A percentile compares a stretch with the other conserved stretches of the same genome.
Evolutionary conservation across 2,329 filamentous ascomycete genomes (phyloP).

Genomic region (Trichoderma citrinoviride): DNA sequence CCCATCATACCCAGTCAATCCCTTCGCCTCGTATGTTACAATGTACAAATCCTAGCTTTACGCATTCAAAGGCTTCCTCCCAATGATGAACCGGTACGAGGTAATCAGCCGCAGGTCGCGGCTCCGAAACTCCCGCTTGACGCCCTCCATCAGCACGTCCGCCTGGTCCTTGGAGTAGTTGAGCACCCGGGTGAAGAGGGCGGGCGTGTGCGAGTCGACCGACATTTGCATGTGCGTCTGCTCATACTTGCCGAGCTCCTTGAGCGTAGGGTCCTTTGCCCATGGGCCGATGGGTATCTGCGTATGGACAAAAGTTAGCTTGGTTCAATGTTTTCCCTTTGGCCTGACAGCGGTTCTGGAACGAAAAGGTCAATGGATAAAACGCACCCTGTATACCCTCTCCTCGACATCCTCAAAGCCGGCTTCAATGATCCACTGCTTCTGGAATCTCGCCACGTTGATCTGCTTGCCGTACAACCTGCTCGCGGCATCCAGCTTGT

Average conservation of each 20-base stretch:
- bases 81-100: constrained; percentile 36
- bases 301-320: not conserved
- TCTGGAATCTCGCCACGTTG: constrained; percentile 39
- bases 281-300: constrained; percentile 41
- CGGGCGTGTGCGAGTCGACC: constrained; percentile 42
- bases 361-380: not conserved
- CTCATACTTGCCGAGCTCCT: constrained; percentile 39
- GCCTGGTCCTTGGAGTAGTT: constrained; percentile 42
- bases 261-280: constrained; percentile 38
- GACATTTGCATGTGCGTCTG: constrained; percentile 44
- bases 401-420: constrained; percentile 39
- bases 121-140: constrained; percentile 39
- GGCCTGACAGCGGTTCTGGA: not conserved
- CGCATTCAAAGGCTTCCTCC: constrained; percentile 27
- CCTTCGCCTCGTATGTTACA: not conserved
- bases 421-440: constrained; percentile 40
- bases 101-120: constrained; percentile 36
- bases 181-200: constrained; percentile 40
- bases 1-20: not conserved
- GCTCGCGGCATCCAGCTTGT: constrained; percentile 38
- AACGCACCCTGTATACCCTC: constrained; percentile 30
- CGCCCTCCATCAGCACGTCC: constrained; percentile 41
- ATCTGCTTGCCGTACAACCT: constrained; percentile 39
- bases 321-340: not conserved
- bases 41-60: not conserved